These are phyloP conservation scores for Daldinia bambusicola DNA, from an alignment of 495 filamentous ascomycete genomes.

Conservation along the genomic window DNA sequence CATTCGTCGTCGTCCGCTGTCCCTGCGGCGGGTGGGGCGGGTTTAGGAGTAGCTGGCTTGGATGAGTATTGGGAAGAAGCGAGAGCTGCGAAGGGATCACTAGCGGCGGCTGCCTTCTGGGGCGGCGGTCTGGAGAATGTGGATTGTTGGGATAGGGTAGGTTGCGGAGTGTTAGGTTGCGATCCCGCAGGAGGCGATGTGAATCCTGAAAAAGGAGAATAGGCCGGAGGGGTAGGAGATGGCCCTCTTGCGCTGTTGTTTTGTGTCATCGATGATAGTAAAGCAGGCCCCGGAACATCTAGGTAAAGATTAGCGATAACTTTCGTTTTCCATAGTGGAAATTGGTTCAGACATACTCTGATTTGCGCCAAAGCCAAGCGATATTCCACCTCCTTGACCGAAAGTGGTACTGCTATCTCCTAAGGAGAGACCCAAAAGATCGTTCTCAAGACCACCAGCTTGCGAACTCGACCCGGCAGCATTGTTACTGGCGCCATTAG, in stretches of 20 bases:
- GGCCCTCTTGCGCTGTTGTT: conserved; percentile 62
- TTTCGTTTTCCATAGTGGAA: neutral
- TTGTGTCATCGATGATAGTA: conserved; percentile 71
- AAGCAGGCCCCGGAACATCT: conserved; percentile 71
- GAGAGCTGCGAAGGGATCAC: conserved; percentile 78
- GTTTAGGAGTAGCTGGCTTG: conserved; percentile 53
- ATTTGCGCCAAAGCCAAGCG: conserved; percentile 80
- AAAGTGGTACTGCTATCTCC: conserved; percentile 59
- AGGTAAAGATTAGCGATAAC: conserved; percentile 25
- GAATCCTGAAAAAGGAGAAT: conserved; percentile 71
- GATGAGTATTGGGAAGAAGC: conserved; percentile 64
- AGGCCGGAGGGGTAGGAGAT: conserved; percentile 56
- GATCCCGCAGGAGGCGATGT: conserved; percentile 54
- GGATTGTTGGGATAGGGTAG: conserved; percentile 53
- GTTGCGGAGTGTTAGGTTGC: conserved; percentile 62
- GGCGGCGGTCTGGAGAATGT: conserved; percentile 56
- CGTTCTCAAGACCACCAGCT: conserved; percentile 60
- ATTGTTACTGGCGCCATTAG: conserved; percentile 59
- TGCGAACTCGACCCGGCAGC: conserved; percentile 50
- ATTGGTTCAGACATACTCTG: conserved; percentile 59
- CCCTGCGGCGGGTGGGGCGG: conserved; percentile 49
- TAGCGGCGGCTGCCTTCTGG: conserved; percentile 45
- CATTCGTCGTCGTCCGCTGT: conserved; percentile 86
- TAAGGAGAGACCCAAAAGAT: conserved; percentile 64
- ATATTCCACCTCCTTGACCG: conserved; percentile 82